Conservation (phyloP, 495 filamentous ascomycete species). For the Aspergillus wentii region DNA sequence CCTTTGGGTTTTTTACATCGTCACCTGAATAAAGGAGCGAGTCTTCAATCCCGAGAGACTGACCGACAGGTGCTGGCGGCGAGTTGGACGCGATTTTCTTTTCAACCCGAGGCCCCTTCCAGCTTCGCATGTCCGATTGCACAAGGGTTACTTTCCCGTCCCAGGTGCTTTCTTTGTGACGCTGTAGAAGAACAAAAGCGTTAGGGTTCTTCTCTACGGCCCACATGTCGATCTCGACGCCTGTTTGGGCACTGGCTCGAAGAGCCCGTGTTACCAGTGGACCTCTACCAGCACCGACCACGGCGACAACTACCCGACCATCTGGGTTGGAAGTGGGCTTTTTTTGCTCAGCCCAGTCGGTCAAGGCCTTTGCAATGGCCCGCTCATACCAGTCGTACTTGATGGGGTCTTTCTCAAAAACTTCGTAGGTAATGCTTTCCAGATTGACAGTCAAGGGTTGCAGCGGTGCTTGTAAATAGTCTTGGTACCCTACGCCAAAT, state of each 20-base stretch:
- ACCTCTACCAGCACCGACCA: conserved; percentile 88
- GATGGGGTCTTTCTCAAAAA: conserved; percentile 96
- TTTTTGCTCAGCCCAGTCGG: conserved; percentile 67
- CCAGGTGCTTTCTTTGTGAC: conserved; percentile 79
- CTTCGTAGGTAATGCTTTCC: conserved; percentile 95
- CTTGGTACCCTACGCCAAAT: conserved; percentile 78
- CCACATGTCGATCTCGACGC: conserved; percentile 77
- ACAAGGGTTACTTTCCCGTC: conserved; percentile 70
- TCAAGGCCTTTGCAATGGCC: conserved; percentile 75
- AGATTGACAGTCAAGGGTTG: conserved; percentile 95
- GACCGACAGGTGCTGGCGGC: conserved; percentile 19
- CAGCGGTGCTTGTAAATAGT: conserved; percentile 90
- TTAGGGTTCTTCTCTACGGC: conserved; percentile 98
- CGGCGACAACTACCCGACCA: conserved; percentile 78
- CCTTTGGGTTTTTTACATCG: conserved; percentile 15
- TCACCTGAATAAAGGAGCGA: conserved; percentile 22
- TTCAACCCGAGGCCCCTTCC: conserved; percentile 62
- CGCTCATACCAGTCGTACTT: conserved; percentile 96
- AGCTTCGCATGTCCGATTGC: conserved; percentile 94
- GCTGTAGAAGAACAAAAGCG: conserved; percentile 84
- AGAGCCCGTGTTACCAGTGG: conserved; percentile 85
- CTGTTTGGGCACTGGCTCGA: conserved; percentile 67
- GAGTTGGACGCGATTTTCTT: conserved; percentile 7
- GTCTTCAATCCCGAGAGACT: conserved; percentile 29
- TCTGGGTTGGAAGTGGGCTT: conserved; percentile 67